Base-by-base conservation (phyloP, 1,284 basidiomycete species). In the Coniophora puteana region DNA sequence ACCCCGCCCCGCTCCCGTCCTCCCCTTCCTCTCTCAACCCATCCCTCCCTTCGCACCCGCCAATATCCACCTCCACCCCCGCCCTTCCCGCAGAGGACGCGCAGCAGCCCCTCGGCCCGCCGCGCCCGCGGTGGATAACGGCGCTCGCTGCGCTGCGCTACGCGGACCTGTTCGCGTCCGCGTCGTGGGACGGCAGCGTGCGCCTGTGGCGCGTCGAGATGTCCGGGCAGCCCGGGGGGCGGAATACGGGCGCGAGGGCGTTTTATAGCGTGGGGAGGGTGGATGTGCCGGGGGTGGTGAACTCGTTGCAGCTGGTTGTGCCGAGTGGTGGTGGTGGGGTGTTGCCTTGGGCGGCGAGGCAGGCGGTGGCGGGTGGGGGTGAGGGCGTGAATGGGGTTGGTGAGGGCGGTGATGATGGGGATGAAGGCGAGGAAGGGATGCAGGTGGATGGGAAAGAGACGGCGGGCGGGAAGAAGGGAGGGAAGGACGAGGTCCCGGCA, bases 61-160 rank as follows among this genome's bases (percentile, higher is more conserved):
- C n/a, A n/a, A n/a, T n/a, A n/a, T n/a, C n/a, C n/a, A n/a, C n/a
- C n/a, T n/a, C n/a, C n/a, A n/a, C n/a, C n/a, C n/a, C n/a, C n/a
- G n/a, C n/a, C n/a, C n/a, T n/a, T n/a, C n/a, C n/a, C n/a, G n/a
- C n/a, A n/a, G n/a, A n/a, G n/a, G n/a, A n/a, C n/a, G n/a, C n/a
- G n/a, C n/a, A n/a, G n/a, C n/a, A n/a, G n/a, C n/a, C n/a, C n/a
- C n/a, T n/a, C n/a, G n/a, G n/a, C n/a, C n/a, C n/a, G n/a, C n/a
- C n/a, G n/a, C n/a, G n/a, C 21, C 89, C 96, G 6, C 74, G 95
- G 28, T 97, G 93, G 91, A 83, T 99, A 55, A 96, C 93, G 1
- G 72, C 89, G 1, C 62, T 99, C 17, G 84, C 83, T 2, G 75
- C 79, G 46, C 66, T 98, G 27, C 80, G 86, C 12, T 98, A 95